Evolutionary conservation across 148 eudicot genomes (phyloP).

Genomic region (Cornus controversa): DNA sequence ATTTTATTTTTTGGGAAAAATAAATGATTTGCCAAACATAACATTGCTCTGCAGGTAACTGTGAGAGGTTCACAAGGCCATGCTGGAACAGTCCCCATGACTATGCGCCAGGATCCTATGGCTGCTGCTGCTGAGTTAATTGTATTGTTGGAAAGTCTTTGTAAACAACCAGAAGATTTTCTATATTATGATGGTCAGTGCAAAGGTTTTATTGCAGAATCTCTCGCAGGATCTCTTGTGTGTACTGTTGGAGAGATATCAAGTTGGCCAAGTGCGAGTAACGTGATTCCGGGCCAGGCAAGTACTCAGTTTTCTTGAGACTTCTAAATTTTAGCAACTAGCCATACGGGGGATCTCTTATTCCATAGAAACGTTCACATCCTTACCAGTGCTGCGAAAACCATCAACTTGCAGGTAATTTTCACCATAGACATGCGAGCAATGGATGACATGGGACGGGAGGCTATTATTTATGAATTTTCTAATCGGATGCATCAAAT

Average conservation of each 20-base stretch:
- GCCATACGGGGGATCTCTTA: neutral
- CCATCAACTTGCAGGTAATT: constrained; percentile 52
- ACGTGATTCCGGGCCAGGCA: constrained; percentile 98
- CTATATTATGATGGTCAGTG: constrained; percentile 73
- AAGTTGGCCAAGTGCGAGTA: constrained; percentile 98
- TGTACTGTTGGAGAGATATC: constrained; percentile 98
- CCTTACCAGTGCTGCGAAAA: neutral
- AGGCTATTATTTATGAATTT: constrained; percentile 75
- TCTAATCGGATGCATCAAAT: constrained; percentile 71
- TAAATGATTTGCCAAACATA: neutral
- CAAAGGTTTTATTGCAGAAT: constrained; percentile 39
- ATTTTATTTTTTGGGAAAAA: no score
- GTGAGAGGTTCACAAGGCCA: constrained; percentile 97
- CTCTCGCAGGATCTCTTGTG: constrained; percentile 87
- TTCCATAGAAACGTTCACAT: neutral
- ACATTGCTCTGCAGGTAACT: constrained; percentile 66
- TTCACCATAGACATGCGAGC: constrained; percentile 94
- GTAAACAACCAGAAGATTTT: constrained; percentile 68
- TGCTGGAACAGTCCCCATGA: constrained; percentile 99
- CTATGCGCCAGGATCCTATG: constrained; percentile 97
- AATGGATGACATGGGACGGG: constrained; percentile 84
- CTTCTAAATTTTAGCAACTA: neutral
- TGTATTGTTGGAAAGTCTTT: constrained; percentile 68
- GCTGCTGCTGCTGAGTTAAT: constrained; percentile 94
- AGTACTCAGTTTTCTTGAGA: constrained; percentile 19